Conservation (phyloP, 148 eudicot species). For the Rhododendron griersonianum region DNA sequence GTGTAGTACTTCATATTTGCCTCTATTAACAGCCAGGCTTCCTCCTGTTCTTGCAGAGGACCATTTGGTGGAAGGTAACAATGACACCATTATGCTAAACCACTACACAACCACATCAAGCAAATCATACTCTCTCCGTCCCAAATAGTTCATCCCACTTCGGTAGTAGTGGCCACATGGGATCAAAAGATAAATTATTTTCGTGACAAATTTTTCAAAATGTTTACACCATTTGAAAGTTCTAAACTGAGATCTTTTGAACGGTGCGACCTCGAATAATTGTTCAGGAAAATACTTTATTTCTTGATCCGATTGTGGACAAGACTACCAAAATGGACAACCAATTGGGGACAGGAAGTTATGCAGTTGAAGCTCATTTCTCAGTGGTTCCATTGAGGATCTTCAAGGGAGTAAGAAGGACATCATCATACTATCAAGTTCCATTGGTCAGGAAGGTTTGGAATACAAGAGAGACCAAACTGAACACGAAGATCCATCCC, state of each 20-base stretch:
- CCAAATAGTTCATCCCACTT: background rate
- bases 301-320: background rate
- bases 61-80: background rate
- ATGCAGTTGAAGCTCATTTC: background rate
- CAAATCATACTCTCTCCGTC: background rate
- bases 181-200: background rate
- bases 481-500: background rate
- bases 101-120: background rate
- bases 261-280: background rate
- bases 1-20: background rate
- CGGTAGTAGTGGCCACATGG: background rate
- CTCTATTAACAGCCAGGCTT: background rate
- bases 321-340: background rate
- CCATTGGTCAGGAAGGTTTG: background rate
- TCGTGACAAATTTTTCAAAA: background rate
- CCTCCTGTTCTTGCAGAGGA: background rate
- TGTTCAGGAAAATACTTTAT: background rate
- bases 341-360: background rate
- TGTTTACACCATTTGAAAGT: background rate
- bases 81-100: background rate
- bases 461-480: background rate
- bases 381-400: background rate
- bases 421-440: background rate
- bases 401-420: background rate
- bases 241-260: background rate